phyloP scores from a whole-genome alignment of 768 basidiomycete genomes.

The Amanita molliuscula region DNA sequence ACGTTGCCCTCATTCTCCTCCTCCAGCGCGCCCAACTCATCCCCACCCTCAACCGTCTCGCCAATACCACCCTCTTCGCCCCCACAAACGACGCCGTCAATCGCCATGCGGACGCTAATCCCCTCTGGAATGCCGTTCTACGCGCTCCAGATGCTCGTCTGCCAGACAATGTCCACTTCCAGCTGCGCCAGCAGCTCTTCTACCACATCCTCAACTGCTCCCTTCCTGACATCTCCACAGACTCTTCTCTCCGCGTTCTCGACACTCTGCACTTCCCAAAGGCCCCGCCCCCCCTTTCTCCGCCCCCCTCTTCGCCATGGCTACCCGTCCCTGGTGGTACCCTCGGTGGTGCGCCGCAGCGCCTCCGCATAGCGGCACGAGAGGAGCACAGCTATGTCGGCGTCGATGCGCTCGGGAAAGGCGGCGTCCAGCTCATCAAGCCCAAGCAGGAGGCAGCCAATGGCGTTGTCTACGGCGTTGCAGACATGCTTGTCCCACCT shows the following conservation, averaged over 20 bases:
- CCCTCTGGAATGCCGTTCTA: slow-evolving; percentile 28
- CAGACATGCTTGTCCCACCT: slow-evolving; percentile 66
- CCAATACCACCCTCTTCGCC: slow-evolving; percentile 81
- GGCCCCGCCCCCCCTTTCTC: slow-evolving; percentile 42
- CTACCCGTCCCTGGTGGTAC: slow-evolving; percentile 76
- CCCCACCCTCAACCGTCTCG: slow-evolving; percentile 83
- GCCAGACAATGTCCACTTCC: slow-evolving; percentile 74
- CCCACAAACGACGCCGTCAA: slow-evolving; percentile 89
- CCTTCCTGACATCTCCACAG: slow-evolving; percentile 34
- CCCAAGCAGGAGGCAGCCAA: slow-evolving; percentile 51
- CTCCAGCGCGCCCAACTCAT: slow-evolving; percentile 82
- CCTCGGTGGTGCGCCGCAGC: slow-evolving; percentile 74
- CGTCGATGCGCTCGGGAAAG: slow-evolving; percentile 71
- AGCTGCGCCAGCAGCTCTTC: slow-evolving; percentile 83
- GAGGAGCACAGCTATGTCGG: slow-evolving; percentile 48
- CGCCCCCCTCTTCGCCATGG: slow-evolving; percentile 77
- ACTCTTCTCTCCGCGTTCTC: slow-evolving; percentile 29
- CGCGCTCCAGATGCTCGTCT: slow-evolving; percentile 22
- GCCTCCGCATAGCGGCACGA: slow-evolving; percentile 51
- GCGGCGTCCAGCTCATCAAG: slow-evolving; percentile 59
- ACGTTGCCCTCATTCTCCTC: slow-evolving; percentile 61
- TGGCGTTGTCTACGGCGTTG: slow-evolving; percentile 69
- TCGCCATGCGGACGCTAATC: slow-evolving; percentile 26
- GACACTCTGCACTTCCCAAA: slow-evolving; percentile 69
- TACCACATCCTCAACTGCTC: slow-evolving; percentile 90